Conservation (phyloP, 345 rosid species). For the Streptanthus diversifolius region DNA sequence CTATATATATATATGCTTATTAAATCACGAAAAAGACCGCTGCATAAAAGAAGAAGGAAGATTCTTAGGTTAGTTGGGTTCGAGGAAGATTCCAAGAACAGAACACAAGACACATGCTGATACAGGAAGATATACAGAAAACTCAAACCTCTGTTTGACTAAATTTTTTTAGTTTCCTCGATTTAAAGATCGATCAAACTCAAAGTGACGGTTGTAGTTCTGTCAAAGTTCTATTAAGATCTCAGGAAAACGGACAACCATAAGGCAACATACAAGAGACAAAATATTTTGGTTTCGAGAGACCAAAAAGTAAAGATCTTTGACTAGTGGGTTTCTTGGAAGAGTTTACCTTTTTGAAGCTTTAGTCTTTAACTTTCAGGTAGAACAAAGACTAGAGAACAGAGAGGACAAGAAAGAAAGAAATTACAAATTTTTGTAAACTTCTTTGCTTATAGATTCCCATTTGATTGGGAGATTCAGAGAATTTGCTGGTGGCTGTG, state of each 20-base stretch:
- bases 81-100: neutral
- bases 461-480: conserved; percentile 1
- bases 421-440: neutral
- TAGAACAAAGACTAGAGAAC: neutral
- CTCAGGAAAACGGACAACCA: neutral
- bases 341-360: conserved; percentile 19
- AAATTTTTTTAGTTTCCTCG: neutral
- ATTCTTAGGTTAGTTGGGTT: neutral
- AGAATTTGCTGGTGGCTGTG: conserved; percentile 7
- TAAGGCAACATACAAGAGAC: conserved; percentile 3
- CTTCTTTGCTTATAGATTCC: neutral
- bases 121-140: neutral
- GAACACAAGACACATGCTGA: neutral
- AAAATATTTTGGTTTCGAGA: neutral
- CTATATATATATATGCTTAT: neutral
- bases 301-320: neutral
- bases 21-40: neutral
- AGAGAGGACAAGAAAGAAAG: neutral
- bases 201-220: neutral
- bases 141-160: conserved; percentile 3
- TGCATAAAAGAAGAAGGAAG: conserved; percentile 2
- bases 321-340: conserved; percentile 5
- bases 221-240: neutral
- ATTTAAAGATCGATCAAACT: neutral
- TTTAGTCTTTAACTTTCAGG: neutral